Evolutionary conservation across 108 stramenopile genomes (phyloP).

Genomic region (Nannochloropsis gaditana): DNA sequence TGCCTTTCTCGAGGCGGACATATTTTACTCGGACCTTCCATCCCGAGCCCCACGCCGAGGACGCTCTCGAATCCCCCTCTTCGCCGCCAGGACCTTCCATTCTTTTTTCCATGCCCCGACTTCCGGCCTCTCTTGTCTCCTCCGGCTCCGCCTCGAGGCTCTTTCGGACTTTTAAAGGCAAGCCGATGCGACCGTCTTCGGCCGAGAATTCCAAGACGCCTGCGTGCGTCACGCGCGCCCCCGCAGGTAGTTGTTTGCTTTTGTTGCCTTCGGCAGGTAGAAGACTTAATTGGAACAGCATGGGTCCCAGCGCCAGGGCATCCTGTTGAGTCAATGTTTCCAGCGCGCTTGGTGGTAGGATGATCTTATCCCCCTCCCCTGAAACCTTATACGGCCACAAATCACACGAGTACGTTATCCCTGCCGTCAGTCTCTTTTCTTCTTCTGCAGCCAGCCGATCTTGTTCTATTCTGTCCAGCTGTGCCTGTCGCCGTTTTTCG

Average conservation of each 20-base stretch:
- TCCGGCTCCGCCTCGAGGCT: conserved; percentile 31
- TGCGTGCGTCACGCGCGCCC: conserved; percentile 25
- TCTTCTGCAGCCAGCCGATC: conserved; percentile 32
- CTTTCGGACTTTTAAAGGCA: conserved; percentile 35
- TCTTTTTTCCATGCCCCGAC: not conserved
- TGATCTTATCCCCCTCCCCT: conserved; percentile 43
- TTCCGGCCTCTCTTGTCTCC: not conserved
- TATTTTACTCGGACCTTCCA: conserved; percentile 27
- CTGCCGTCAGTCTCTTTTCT: conserved; percentile 31
- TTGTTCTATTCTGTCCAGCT: conserved; percentile 29
- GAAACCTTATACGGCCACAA: conserved; percentile 26
- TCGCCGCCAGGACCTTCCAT: not conserved
- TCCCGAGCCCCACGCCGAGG: conserved; percentile 18
- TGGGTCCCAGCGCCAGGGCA: conserved; percentile 39
- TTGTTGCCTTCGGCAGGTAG: not conserved
- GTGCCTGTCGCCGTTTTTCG: conserved; percentile 29
- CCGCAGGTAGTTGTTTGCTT: not conserved
- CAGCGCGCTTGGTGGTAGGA: conserved; percentile 42
- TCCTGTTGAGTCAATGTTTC: conserved; percentile 35
- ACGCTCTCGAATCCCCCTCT: not conserved
- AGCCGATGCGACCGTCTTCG: conserved; percentile 40
- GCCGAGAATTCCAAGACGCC: conserved; percentile 43
- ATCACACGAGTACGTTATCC: conserved; percentile 30
- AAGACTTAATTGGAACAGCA: conserved; percentile 37
- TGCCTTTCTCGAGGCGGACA: conserved; percentile 35